Conservation (phyloP, 768 basidiomycete species). For the Termitomyces sp. region DNA sequence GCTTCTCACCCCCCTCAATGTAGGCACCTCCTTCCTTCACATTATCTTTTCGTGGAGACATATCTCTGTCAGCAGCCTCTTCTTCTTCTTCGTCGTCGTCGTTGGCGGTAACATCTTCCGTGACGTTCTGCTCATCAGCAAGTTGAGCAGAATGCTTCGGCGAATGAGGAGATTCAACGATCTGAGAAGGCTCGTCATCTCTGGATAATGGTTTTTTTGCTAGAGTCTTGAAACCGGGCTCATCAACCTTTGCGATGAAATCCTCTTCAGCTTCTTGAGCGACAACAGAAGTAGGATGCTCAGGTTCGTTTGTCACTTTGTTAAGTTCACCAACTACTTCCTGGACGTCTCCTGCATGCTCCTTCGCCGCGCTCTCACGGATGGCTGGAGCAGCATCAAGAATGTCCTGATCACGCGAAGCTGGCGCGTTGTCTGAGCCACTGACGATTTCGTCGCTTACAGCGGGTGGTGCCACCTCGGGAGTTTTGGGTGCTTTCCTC, state of each 20-base stretch:
- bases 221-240: not conserved
- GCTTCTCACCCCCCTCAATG: not conserved
- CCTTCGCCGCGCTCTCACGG: not conserved
- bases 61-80: not conserved
- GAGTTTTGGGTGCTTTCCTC: conserved; percentile 52
- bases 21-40: not conserved
- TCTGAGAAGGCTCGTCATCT: not conserved
- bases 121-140: not conserved
- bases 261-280: not conserved
- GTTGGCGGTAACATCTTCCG: not conserved
- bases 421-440: conserved; percentile 4
- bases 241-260: not conserved
- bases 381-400: conserved; percentile 12
- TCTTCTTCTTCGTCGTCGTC: too few species aligned
- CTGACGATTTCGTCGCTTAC: conserved; percentile 9
- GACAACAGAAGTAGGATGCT: not conserved
- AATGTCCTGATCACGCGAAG: not conserved
- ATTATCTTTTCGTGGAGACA: not conserved
- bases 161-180: not conserved
- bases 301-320: not conserved
- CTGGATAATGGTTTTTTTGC: not conserved
- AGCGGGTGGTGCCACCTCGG: conserved; percentile 15
- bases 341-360: conserved; percentile 7
- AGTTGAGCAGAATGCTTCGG: not conserved
- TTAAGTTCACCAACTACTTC: conserved; percentile 13